phyloP scores from a whole-genome alignment of 192 early-diverging fungal genomes.

The Chytriomyces sp. region DNA sequence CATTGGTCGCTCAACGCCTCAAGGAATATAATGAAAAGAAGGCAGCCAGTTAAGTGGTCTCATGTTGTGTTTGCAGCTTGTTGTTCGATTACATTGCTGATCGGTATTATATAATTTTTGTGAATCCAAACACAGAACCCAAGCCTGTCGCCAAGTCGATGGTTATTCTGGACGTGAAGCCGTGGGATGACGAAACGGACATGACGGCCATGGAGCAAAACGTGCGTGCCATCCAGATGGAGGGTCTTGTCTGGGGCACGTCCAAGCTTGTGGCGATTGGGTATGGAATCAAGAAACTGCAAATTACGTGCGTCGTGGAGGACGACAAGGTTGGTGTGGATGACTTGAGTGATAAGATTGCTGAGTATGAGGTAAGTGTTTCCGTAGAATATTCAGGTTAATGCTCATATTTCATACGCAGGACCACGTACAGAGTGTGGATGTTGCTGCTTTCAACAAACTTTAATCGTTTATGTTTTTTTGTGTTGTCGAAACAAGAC shows the following conservation, averaged over 20 bases:
- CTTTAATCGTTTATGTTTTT: constrained; percentile 2
- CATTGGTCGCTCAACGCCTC: constrained; percentile 83
- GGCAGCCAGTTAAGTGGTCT: constrained; percentile 58
- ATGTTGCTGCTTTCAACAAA: constrained; percentile 29
- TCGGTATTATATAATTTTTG: constrained; percentile 1
- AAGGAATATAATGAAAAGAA: constrained; percentile 92
- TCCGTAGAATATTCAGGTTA: too few species aligned
- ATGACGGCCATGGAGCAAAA: constrained; percentile 73
- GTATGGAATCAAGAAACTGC: constrained; percentile 96
- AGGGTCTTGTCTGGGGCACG: constrained; percentile 89
- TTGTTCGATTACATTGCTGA: background rate
- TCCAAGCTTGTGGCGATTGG: constrained; percentile 81
- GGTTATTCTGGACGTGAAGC: constrained; percentile 93
- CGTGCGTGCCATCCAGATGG: constrained; percentile 79
- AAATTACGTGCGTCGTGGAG: constrained; percentile 88
- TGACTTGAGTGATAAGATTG: constrained; percentile 81
- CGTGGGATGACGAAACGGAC: constrained; percentile 95
- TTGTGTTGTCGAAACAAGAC: background rate
- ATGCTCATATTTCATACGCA: too few species aligned
- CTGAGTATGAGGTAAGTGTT: constrained; percentile 70
- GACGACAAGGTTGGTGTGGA: constrained; percentile 90
- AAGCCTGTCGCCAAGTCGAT: constrained; percentile 89
- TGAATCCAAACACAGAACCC: constrained; percentile 49
- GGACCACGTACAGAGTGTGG: constrained; percentile 2
- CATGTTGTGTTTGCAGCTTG: background rate